Base-by-base conservation (phyloP, 352 stramenopile species). In the Phytophthora sojae region DNA sequence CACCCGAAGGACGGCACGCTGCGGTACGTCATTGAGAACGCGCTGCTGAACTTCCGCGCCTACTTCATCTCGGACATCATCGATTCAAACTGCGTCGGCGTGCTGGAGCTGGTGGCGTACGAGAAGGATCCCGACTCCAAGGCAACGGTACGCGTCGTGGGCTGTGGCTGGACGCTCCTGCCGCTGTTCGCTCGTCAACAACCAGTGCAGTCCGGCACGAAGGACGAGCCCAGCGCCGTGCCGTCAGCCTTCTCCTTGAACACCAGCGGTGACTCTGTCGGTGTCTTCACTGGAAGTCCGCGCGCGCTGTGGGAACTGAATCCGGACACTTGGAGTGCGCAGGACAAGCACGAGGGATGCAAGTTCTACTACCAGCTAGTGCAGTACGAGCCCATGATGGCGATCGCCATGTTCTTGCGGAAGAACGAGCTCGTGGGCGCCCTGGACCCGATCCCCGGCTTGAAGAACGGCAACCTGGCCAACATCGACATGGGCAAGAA, bases 71-170 rank as follows among this genome's bases (percentile, higher is more conserved):
- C 94, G 9, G 82, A 90, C 15, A 83, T 98, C 9, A 80, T 94
- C 21, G 96, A 99, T 69, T 63, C 86, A 9, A 95, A 90, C 61
- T 98, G 94, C 55, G 86, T 98, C 42, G 89, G 88, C 6, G 89
- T 99, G n/a, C 70, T 98, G 9, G 96, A 99, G 69, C 82, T 99
- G 11, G 94, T 99, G 12, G 90, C 88, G 15, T 93, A 94, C 52
- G 80, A 97, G 19, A 96, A 97, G 59, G 86, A 97, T 53, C 75
- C 69, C 0, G 79, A 89, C 64, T 96, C 79, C 14, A 96, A 86
- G 73, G 90, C 76, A 29, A 92, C 76, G 4, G 84, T 87, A 7
- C 72, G 72, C 21, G 66, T 85, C 5, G 95, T 92, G 47, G 94
- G 95, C 3, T 98, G 94, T 67, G 96, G 96, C 17, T 99, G 96